Conservation (phyloP, 1,139 yeast species). For the Candida labiduridarum region DNA sequence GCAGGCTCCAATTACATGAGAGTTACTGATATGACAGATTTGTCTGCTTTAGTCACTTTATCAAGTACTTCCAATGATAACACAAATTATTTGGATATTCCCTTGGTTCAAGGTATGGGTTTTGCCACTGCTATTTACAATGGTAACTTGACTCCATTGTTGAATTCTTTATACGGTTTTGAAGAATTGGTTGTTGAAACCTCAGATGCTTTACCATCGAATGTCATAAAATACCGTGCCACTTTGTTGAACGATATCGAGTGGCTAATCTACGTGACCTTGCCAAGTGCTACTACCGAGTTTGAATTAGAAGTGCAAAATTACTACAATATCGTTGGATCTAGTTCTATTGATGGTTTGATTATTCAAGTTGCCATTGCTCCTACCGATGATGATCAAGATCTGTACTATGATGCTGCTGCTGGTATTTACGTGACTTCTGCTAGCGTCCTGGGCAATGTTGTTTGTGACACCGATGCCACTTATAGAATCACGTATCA, state of each 20-base stretch:
- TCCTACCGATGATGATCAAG: slow-evolving; percentile 35
- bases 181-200: slow-evolving; percentile 46
- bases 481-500: slow-evolving; percentile 55
- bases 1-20: slow-evolving; percentile 35
- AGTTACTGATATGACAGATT: slow-evolving; percentile 52
- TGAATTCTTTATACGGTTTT: slow-evolving; percentile 59
- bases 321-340: slow-evolving; percentile 54
- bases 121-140: slow-evolving; percentile 66
- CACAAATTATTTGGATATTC: slow-evolving; percentile 38
- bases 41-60: slow-evolving; percentile 58
- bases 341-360: slow-evolving; percentile 46
- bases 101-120: slow-evolving; percentile 78
- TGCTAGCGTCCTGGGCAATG: slow-evolving; percentile 33
- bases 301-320: slow-evolving; percentile 47
- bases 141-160: slow-evolving; percentile 52
- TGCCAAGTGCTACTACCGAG: slow-evolving; percentile 44
- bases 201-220: slow-evolving; percentile 41
- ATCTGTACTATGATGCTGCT: slow-evolving; percentile 51
- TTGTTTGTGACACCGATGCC: slow-evolving; percentile 29
- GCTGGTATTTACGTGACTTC: slow-evolving; percentile 50
- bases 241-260: slow-evolving; percentile 46
- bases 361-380: slow-evolving; percentile 53
- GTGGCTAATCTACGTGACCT: slow-evolving; percentile 43
- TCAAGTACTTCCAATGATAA: slow-evolving; percentile 28
- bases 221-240: slow-evolving; percentile 59